A percentile compares a stretch with the other conserved stretches of the same genome.
Evolutionary conservation across 352 stramenopile species (phyloP).

Genomic region (Globisporangium paddicum): DNA sequence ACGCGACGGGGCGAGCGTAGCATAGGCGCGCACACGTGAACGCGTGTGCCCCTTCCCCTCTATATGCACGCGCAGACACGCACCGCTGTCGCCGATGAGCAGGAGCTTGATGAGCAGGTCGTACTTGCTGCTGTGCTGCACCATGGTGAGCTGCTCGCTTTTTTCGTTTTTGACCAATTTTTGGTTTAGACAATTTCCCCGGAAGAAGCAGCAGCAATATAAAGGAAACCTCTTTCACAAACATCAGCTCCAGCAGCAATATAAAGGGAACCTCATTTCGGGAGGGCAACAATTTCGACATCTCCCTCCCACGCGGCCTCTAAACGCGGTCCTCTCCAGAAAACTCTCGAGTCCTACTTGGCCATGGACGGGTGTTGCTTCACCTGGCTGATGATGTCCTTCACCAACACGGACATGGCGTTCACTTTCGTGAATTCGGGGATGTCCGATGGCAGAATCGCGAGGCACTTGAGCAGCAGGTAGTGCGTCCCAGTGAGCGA

Average conservation of each 20-base stretch:
- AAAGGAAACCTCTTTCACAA: too few species aligned
- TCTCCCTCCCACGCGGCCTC: too few species aligned
- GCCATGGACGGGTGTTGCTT: conserved; percentile 32
- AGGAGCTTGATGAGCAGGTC: conserved; percentile 88
- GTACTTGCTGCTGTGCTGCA: conserved; percentile 88
- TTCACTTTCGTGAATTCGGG: conserved; percentile 64
- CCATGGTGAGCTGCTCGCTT: conserved; percentile 6
- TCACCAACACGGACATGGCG: conserved; percentile 80
- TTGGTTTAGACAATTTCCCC: background rate
- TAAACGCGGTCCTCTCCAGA: background rate
- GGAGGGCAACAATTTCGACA: too few species aligned
- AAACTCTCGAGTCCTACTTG: background rate
- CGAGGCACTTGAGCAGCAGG: conserved; percentile 61
- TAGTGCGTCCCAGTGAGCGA: conserved; percentile 77
- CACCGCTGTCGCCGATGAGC: conserved; percentile 85
- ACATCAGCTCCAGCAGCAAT: too few species aligned
- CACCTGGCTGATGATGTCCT: conserved; percentile 70
- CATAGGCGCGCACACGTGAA: background rate
- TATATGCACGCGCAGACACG: conserved; percentile 8
- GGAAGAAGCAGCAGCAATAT: background rate
- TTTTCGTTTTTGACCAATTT: background rate
- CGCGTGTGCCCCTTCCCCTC: background rate
- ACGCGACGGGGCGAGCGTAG: background rate
- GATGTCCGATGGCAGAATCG: conserved; percentile 33
- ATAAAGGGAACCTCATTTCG: too few species aligned